These are phyloP conservation scores for Trichosporon coremiiforme DNA, from an alignment of 1,284 basidiomycete species.

Conservation along the genomic window DNA sequence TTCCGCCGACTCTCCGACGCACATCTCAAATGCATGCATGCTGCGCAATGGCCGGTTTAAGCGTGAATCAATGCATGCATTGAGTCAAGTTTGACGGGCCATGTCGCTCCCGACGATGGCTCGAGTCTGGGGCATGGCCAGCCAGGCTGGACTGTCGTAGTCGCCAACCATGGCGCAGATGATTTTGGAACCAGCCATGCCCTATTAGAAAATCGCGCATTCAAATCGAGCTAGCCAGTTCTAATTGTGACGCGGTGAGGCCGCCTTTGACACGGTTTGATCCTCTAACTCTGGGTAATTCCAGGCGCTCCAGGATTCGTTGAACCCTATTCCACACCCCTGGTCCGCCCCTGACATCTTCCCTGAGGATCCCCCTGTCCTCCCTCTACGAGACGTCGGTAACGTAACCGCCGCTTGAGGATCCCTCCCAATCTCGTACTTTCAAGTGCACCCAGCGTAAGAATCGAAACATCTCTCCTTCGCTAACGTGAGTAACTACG, in stretches of 20 bases:
- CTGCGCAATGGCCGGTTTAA: not conserved
- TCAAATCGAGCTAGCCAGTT: not conserved
- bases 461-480: not conserved
- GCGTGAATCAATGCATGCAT: not conserved
- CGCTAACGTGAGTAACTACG: not conserved
- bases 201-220: not conserved
- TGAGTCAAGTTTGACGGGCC: not conserved
- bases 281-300: not conserved
- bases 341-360: not conserved
- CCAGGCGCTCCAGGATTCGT: not conserved
- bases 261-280: not conserved
- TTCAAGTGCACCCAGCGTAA: not conserved
- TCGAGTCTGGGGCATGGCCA: not conserved
- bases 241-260: not conserved
- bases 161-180: not conserved
- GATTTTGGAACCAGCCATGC: not conserved
- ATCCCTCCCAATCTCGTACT: not conserved
- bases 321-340: slow-evolving; percentile 5
- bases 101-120: too few species aligned
- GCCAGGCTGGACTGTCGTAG: too few species aligned
- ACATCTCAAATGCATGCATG: not conserved
- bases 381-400: not conserved
- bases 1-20: too few species aligned
- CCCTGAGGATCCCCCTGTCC: not conserved
- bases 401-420: not conserved